Evolutionary conservation across 2,329 filamentous ascomycete genomes (phyloP).

Genomic region (Hypoxylon rubiginosum): DNA sequence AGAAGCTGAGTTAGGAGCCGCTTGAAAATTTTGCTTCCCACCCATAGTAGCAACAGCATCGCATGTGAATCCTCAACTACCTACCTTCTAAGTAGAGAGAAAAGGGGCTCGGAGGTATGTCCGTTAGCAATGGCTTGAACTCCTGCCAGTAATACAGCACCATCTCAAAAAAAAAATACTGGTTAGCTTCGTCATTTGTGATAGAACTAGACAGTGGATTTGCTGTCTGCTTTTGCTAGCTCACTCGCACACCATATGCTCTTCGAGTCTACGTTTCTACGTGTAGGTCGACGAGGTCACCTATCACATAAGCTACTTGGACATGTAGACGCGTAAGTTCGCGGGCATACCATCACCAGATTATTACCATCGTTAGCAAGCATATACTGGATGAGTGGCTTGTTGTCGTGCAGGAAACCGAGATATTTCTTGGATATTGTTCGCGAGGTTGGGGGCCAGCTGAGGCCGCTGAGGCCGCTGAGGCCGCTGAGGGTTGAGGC

Average conservation of each 20-base stretch:
- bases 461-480: constrained; percentile 39
- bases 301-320: background rate
- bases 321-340: background rate
- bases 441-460: constrained; percentile 45
- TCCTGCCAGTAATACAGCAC: constrained; percentile 5
- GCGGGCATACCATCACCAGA: background rate
- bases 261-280: background rate
- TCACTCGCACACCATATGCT: background rate
- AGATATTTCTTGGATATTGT: constrained; percentile 9
- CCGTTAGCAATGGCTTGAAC: constrained; percentile 1
- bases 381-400: constrained; percentile 5
- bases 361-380: background rate
- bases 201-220: background rate
- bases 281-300: background rate
- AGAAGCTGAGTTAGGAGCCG: constrained; percentile 1
- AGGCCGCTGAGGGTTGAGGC: constrained; percentile 40
- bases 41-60: constrained; percentile 1
- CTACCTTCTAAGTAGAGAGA: background rate
- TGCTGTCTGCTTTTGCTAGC: background rate
- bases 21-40: background rate
- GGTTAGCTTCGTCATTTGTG: constrained; percentile 1
- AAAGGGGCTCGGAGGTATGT: background rate
- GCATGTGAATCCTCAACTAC: background rate
- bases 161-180: background rate
- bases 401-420: constrained; percentile 25